These are phyloP conservation scores for Suhomyces xylopsoci DNA, from an alignment of 805 yeast species.

Conservation along the genomic window DNA sequence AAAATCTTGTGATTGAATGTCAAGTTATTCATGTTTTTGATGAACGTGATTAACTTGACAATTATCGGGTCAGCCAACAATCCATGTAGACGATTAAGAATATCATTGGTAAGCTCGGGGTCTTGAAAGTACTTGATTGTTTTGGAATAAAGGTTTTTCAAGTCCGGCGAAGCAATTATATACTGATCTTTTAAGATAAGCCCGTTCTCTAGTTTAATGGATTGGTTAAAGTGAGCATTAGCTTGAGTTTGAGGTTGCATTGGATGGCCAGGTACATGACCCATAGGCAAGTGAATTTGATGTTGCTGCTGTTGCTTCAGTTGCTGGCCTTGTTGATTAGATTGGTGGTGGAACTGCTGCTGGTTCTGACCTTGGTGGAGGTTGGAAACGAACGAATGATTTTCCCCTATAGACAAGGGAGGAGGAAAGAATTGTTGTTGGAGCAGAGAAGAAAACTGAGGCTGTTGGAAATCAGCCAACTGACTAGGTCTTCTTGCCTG, in stretches of 20 bases:
- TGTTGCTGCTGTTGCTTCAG: conserved; percentile 6
- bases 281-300: neutral
- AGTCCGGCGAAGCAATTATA: conserved; percentile 57
- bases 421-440: conserved; percentile 5
- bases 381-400: conserved; percentile 10
- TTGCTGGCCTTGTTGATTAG: conserved; percentile 5
- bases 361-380: conserved; percentile 7
- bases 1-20: conserved; percentile 39
- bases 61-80: conserved; percentile 28
- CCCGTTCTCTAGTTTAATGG: conserved; percentile 58
- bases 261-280: neutral
- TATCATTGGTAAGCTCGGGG: conserved; percentile 21
- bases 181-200: conserved; percentile 51
- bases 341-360: neutral
- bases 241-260: conserved; percentile 4
- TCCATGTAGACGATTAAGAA: conserved; percentile 24
- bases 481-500: conserved; percentile 44
- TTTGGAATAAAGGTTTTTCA: conserved; percentile 47
- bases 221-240: conserved; percentile 7
- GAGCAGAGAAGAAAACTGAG: conserved; percentile 8
- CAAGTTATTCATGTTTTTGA: conserved; percentile 40
- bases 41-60: conserved; percentile 32
- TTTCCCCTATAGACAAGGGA: conserved; percentile 5
- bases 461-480: conserved; percentile 28
- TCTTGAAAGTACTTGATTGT: conserved; percentile 54